Conservation (phyloP, 1,284 basidiomycete species). For the Pascua guehoae region DNA sequence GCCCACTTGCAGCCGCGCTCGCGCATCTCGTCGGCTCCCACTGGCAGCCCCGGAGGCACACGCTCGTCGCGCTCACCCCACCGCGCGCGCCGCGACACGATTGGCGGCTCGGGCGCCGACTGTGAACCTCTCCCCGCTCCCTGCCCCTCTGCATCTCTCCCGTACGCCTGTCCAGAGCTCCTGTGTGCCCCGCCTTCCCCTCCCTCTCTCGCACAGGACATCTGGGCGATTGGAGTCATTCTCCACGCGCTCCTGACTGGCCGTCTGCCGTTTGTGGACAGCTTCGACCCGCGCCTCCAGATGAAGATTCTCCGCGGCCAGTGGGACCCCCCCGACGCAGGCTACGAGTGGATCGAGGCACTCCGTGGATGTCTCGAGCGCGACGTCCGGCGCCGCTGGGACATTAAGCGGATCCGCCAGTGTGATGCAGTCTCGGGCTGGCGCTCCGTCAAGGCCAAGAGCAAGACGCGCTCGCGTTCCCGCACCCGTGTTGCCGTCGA, state of each 20-base stretch:
- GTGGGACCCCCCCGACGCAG: conserved; percentile 56
- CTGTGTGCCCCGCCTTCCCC: conserved; percentile 52
- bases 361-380: conserved; percentile 70
- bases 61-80: conserved; percentile 6
- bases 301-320: conserved; percentile 83
- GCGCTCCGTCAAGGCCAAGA: conserved; percentile 52
- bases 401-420: conserved; percentile 67
- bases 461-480: conserved; percentile 28
- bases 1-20: neutral
- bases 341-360: conserved; percentile 66
- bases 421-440: conserved; percentile 76
- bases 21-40: conserved; percentile 1
- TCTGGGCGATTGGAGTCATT: conserved; percentile 88
- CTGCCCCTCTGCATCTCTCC: conserved; percentile 78
- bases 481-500: conserved; percentile 10
- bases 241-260: conserved; percentile 78
- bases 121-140: conserved; percentile 4
- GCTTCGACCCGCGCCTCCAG: conserved; percentile 81
- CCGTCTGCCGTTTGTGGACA: conserved; percentile 74
- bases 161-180: conserved; percentile 83
- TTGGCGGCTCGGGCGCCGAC: neutral
- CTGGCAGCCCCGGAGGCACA: neutral
- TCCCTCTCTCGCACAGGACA: conserved; percentile 64
- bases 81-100: conserved; percentile 8
- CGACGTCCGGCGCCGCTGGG: conserved; percentile 63